Conservation (phyloP, 768 basidiomycete species). For the Holtermannia corniformis region DNA sequence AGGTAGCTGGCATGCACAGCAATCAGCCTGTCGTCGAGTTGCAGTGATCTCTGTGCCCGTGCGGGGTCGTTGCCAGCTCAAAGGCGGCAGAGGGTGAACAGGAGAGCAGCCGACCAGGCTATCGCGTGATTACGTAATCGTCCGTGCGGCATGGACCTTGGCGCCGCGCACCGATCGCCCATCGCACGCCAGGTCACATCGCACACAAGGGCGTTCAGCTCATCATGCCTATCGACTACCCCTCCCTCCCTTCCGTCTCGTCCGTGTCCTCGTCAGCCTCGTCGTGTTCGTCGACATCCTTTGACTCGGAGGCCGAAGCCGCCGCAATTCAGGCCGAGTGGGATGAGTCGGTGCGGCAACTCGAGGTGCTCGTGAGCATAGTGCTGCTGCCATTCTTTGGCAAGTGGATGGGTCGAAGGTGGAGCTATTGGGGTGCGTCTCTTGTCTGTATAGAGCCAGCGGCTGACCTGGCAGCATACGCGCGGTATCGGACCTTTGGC, state of each 20-base stretch:
- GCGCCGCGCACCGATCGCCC: no score
- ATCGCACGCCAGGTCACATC: neutral
- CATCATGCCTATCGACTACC: constrained; percentile 22
- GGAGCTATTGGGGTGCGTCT: constrained; percentile 72
- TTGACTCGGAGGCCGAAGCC: constrained; percentile 30
- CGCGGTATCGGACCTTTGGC: constrained; percentile 60
- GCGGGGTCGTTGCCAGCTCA: no score
- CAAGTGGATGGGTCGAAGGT: constrained; percentile 76
- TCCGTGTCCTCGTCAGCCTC: constrained; percentile 35
- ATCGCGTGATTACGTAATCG: no score
- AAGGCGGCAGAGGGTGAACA: no score
- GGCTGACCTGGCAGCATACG: constrained; percentile 49
- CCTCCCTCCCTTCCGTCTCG: constrained; percentile 42
- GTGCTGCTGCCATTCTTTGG: constrained; percentile 78
- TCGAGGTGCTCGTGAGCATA: constrained; percentile 67
- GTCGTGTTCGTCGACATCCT: constrained; percentile 47
- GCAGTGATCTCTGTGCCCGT: no score
- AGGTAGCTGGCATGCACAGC: neutral
- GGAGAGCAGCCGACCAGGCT: no score
- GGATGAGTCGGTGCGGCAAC: constrained; percentile 79
- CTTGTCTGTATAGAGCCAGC: neutral
- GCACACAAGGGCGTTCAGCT: neutral
- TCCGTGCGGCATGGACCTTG: no score
- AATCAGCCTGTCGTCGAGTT: no score
- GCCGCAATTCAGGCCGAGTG: constrained; percentile 70